phyloP scores from a whole-genome alignment of 2,329 filamentous ascomycete species.

The Ilyonectria mors-panacis region DNA sequence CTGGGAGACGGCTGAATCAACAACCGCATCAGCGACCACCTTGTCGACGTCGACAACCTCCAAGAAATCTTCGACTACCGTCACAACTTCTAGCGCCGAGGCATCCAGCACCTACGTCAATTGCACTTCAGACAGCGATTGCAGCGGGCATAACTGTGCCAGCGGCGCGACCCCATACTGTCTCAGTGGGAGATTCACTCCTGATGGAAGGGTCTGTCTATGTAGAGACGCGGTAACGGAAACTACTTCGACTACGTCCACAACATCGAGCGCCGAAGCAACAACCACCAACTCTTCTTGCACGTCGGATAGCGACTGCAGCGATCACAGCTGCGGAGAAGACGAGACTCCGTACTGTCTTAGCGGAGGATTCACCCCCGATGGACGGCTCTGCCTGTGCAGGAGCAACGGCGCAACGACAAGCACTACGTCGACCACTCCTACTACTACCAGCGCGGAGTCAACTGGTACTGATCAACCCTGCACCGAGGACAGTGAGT shows the following conservation, averaged over 20 bases:
- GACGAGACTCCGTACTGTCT: background rate
- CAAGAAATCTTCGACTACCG: background rate
- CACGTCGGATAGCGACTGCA: background rate
- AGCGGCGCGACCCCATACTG: too few relatives aligned
- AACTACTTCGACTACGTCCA: background rate
- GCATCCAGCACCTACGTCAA: too few relatives aligned
- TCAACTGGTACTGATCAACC: too few relatives aligned
- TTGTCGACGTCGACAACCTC: background rate
- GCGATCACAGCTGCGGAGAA: background rate
- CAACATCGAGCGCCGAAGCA: background rate
- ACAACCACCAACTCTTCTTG: background rate
- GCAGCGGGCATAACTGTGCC: too few relatives aligned
- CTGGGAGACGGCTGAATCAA: background rate
- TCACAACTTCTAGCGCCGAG: too few relatives aligned
- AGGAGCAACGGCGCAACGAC: background rate
- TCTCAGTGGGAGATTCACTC: too few relatives aligned
- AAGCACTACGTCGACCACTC: background rate
- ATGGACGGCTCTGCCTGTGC: background rate
- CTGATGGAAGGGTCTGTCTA: too few relatives aligned
- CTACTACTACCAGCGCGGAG: too few relatives aligned
- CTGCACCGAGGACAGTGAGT: too few relatives aligned
- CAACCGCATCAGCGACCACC: background rate
- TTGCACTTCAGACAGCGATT: too few relatives aligned
- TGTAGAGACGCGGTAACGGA: too few relatives aligned
- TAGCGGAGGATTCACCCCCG: background rate